Evolutionary conservation across 768 basidiomycete genomes (phyloP).

Genomic region (Pleurotus platypus): DNA sequence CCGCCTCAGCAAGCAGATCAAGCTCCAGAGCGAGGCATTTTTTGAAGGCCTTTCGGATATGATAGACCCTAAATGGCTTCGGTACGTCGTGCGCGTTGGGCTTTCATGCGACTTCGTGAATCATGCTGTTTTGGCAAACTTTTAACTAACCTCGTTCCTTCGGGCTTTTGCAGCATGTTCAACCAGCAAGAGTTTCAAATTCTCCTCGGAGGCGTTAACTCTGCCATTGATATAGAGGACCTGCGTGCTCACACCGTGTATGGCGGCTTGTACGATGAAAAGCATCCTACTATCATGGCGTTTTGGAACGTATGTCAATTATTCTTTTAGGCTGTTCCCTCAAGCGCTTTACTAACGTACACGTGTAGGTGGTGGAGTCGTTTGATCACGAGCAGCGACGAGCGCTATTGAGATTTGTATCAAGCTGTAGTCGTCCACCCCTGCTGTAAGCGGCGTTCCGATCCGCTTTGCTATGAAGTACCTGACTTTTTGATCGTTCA

Average conservation of each 20-base stretch:
- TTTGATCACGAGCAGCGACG: slow-evolving; percentile 81
- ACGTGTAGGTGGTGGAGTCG: slow-evolving; percentile 61
- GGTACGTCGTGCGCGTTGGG: slow-evolving; percentile 34
- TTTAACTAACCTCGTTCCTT: neutral
- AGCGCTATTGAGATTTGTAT: slow-evolving; percentile 84
- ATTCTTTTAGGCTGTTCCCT: neutral
- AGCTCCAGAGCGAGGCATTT: slow-evolving; percentile 77
- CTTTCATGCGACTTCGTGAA: neutral
- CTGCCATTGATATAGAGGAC: slow-evolving; percentile 83
- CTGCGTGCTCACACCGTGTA: slow-evolving; percentile 74
- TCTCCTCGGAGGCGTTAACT: slow-evolving; percentile 83
- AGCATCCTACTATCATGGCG: slow-evolving; percentile 63
- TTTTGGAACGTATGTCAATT: slow-evolving; percentile 75
- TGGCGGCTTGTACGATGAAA: slow-evolving; percentile 72
- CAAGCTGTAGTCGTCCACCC: slow-evolving; percentile 88
- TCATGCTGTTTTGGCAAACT: neutral
- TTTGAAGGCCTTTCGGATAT: slow-evolving; percentile 92
- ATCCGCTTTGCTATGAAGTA: neutral
- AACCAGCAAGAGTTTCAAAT: slow-evolving; percentile 95
- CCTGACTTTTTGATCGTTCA: neutral
- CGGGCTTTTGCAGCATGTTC: slow-evolving; percentile 68
- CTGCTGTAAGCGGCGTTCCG: slow-evolving; percentile 47
- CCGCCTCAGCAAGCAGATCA: slow-evolving; percentile 86
- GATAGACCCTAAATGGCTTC: slow-evolving; percentile 86
- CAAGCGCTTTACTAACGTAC: neutral